Base-by-base conservation (phyloP, 2,329 filamentous ascomycete species). In the Parastagonospora nodorum region DNA sequence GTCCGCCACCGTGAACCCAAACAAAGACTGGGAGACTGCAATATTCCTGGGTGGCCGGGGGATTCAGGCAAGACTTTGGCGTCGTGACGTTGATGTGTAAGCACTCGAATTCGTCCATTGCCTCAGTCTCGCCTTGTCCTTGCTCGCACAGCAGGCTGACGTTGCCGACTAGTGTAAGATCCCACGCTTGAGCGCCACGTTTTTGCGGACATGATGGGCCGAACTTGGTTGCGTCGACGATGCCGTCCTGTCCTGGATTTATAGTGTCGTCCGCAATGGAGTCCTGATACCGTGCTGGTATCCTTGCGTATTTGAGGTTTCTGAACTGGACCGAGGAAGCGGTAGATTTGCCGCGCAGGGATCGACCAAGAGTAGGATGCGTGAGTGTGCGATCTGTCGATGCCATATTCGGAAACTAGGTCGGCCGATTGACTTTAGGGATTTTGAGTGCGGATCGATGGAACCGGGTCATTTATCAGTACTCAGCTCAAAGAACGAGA, bases 1-100 rank as follows among this genome's bases (percentile, higher is more conserved):
- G 74, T 0, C 76, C 81, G n/a, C 82, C 81, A 1, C 82, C 81
- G 50, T 84, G 80, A 3, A 84, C 74, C 60, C 80, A 82, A 1
- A 79, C 72, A 24, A 83, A 71, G 0, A 84, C 81, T 0, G 81
- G 82, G 4, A 83, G 66, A 27, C 24, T 31, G 36, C 51, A 42
- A 15, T n/a, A 30, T 14, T 47, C n/a, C 15, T 12, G 15, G 9
- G 12, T 8, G n/a, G 8, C 15, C 11, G 14, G 14, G 12, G 9
- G 41, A 9, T 11, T 42, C 33, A 35, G 19, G 5, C 19, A 24
- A 24, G 37, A 8, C 15, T 55, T 66, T 0, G 73, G 73, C 12
- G 73, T 65, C 0, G 66, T 73, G 16, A 75, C 60, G 35, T 64
- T 64, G 31, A 71, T 50, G 50, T 72, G 66, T 29, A 74, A 51